Base-by-base conservation (phyloP, 2,329 filamentous ascomycete species). In the Penicillium olsonii region DNA sequence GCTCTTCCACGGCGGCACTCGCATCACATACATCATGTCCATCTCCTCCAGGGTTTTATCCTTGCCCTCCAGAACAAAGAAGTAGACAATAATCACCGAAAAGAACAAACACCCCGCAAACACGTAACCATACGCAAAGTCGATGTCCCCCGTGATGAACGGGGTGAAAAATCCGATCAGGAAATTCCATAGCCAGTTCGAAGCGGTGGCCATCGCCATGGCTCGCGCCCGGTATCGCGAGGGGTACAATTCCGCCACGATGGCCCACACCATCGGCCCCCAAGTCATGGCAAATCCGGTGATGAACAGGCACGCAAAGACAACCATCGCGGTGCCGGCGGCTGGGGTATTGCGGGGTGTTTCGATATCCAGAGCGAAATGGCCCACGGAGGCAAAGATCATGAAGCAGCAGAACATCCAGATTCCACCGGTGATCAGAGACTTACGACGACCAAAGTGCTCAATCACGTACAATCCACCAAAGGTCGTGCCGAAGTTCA, bases 181-280 rank as follows among this genome's bases (percentile, higher is more conserved):
- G 68, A 90, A 90, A 66, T 88, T 87, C 84, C 84, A 87, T 12
- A 69, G 52, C 87, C 87, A 92, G 71, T 91, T 92, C 11, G 86
- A 83, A 0, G 87, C 82, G 2, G 87, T 90, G 14, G 87, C 86
- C 20, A 91, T 74, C 1, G 87, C 88, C 80, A 90, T 88, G 39
- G 84, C 84, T 67, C 88, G 88, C 45, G 87, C 87, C 62, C 87
- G 82, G 51, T 73, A 74, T 27, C 71, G 67, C 4, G 64, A 66
- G 6, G 72, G 72, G 53, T 72, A 75, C 8, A 75, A 47, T 48
- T 75, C 72, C 3, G 70, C 68, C 19, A 72, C 70, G 29, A 78
- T 74, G 0, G 75, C 69, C 76, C 76, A 79, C 4, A 76, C 67
- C 60, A 78, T 76, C 0, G 85, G 85, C 8, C 85, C 86, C 84